phyloP scores from a whole-genome alignment of 2,329 filamentous ascomycete genomes.

The Epichloe hybrida region DNA sequence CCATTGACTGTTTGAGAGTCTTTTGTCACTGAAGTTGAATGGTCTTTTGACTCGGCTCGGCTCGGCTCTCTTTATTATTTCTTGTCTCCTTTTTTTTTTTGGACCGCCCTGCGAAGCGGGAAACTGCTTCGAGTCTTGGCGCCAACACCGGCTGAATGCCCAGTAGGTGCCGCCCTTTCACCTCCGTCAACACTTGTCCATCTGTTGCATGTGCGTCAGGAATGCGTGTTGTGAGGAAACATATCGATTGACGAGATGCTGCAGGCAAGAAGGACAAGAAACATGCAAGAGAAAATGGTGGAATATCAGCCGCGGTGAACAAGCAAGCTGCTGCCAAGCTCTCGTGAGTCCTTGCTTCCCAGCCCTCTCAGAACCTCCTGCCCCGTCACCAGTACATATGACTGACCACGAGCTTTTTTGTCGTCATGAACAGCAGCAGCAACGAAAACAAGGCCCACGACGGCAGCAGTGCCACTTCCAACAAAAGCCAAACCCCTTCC shows the following conservation, averaged over 20 bases:
- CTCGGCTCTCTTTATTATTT: background rate
- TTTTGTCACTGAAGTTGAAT: background rate
- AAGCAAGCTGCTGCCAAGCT: constrained; percentile 39
- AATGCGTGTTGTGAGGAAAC: background rate
- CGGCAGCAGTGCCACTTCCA: constrained; percentile 19
- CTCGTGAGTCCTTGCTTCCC: constrained; percentile 26
- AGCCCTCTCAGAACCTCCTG: constrained; percentile 6
- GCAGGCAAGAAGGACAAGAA: constrained; percentile 36
- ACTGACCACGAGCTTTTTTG: constrained; percentile 13
- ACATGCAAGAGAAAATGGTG: constrained; percentile 39
- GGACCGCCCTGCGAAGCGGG: constrained; percentile 15
- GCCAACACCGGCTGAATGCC: constrained; percentile 23
- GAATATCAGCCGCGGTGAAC: constrained; percentile 39
- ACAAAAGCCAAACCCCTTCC: constrained; percentile 24
- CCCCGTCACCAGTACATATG: constrained; percentile 8
- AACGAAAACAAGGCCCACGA: constrained; percentile 15
- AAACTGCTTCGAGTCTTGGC: constrained; percentile 17
- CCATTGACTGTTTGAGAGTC: background rate
- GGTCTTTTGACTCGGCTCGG: background rate
- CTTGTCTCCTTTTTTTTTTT: constrained; percentile 4
- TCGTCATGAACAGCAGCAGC: constrained; percentile 7
- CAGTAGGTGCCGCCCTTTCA: constrained; percentile 15
- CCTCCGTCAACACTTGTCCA: background rate
- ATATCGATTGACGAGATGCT: background rate
- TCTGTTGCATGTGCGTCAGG: background rate